Percentiles rank a stretch among this genome's conserved stretches.
Evolutionary conservation across 768 basidiomycete species (phyloP).

Genomic region (Kwoniella sp.): DNA sequence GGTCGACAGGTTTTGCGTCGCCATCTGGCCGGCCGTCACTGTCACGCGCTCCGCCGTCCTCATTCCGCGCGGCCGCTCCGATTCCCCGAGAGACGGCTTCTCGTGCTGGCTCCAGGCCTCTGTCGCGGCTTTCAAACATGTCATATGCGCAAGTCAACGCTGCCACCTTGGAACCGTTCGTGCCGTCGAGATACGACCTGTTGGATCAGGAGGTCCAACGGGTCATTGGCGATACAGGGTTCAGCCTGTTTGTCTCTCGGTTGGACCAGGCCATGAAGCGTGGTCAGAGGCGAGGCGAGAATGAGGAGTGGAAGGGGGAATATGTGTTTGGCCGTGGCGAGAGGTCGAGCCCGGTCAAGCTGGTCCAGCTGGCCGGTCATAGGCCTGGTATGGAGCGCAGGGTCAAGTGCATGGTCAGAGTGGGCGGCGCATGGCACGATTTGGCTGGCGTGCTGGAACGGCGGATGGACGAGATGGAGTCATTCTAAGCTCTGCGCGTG

Average conservation of each 20-base stretch:
- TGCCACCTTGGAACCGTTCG: slow-evolving; percentile 23
- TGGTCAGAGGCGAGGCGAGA: slow-evolving; percentile 30
- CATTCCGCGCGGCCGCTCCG: slow-evolving; percentile 33
- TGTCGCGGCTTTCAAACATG: slow-evolving; percentile 20
- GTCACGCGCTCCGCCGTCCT: slow-evolving; percentile 27
- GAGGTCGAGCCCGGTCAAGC: slow-evolving; percentile 22
- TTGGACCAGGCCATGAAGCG: slow-evolving; percentile 29
- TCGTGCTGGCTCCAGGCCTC: slow-evolving; percentile 6
- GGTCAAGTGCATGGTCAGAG: slow-evolving; percentile 19
- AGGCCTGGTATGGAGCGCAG: background rate
- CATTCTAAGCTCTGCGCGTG: too few relatives aligned
- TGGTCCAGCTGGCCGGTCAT: slow-evolving; percentile 24
- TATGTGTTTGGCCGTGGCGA: slow-evolving; percentile 40
- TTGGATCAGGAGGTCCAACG: slow-evolving; percentile 25
- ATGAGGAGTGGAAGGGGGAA: slow-evolving; percentile 45
- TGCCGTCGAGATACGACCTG: slow-evolving; percentile 31
- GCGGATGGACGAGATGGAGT: slow-evolving; percentile 7
- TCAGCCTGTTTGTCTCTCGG: slow-evolving; percentile 27
- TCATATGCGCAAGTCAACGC: slow-evolving; percentile 6
- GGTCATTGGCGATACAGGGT: slow-evolving; percentile 18
- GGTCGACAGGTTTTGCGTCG: too few relatives aligned
- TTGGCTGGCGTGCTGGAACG: slow-evolving; percentile 11
- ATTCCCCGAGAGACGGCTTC: slow-evolving; percentile 13
- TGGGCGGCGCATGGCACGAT: slow-evolving; percentile 25
- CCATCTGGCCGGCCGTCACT: background rate